phyloP scores from a whole-genome alignment of 495 filamentous ascomycete genomes.

The Friedmanniomyces endolithicus region DNA sequence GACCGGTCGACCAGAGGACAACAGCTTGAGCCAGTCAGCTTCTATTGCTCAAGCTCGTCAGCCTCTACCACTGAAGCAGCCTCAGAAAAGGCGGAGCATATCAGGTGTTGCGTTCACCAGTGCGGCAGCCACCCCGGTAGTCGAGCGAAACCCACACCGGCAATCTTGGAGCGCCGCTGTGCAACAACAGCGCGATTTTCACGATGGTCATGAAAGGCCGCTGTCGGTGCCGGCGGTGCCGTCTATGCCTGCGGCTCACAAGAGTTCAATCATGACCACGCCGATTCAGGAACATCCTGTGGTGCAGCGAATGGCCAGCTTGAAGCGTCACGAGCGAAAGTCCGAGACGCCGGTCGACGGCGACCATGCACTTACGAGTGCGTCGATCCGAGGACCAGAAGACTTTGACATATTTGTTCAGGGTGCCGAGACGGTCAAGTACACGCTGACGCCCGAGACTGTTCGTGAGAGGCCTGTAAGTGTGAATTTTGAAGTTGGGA shows the following conservation, averaged over 20 bases:
- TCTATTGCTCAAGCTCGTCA: background rate
- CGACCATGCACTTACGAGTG: constrained; percentile 10
- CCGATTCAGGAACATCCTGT: constrained; percentile 11
- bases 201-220: background rate
- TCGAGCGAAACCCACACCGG: constrained; percentile 1
- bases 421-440: constrained; percentile 84
- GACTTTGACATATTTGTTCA: constrained; percentile 78
- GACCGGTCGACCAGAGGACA: background rate
- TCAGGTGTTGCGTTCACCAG: constrained; percentile 9
- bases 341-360: background rate
- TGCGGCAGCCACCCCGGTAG: background rate
- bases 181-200: constrained; percentile 2
- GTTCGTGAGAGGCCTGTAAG: constrained; percentile 78
- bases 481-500: background rate
- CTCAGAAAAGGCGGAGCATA: constrained; percentile 10
- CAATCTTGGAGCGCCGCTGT: constrained; percentile 5
- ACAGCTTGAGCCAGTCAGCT: background rate
- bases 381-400: constrained; percentile 16
- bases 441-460: constrained; percentile 77
- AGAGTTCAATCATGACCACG: background rate
- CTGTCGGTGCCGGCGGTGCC: constrained; percentile 2
- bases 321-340: constrained; percentile 9
- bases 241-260: background rate
- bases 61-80: background rate
- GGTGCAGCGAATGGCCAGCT: constrained; percentile 9